Conservation (phyloP, 306 rosid species). For the Gleditsia sinensis region DNA sequence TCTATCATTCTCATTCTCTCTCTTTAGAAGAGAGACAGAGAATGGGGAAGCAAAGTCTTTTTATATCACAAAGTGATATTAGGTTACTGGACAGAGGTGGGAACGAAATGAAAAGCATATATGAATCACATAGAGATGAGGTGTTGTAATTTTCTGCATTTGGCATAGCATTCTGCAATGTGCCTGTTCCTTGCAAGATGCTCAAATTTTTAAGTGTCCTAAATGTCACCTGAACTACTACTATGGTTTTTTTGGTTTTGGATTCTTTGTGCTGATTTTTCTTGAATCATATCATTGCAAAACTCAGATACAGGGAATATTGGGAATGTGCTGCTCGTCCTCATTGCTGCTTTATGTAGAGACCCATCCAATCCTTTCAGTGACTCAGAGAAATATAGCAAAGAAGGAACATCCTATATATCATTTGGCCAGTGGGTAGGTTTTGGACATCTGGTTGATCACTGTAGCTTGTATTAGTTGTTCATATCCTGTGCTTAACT, state of each 20-base stretch:
- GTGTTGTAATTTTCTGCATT: neutral
- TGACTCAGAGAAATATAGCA: slow-evolving; percentile 69
- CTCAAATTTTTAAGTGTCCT: neutral
- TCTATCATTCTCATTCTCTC: no score
- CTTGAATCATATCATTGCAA: slow-evolving; percentile 9
- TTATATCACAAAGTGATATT: no score
- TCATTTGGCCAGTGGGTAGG: slow-evolving; percentile 99
- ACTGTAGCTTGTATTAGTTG: slow-evolving; percentile 12
- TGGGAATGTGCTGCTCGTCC: slow-evolving; percentile 97
- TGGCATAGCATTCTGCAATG: neutral
- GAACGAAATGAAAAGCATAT: no score
- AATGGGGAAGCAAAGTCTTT: no score
- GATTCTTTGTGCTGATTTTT: slow-evolving; percentile 20
- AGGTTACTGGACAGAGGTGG: no score
- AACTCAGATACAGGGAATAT: slow-evolving; percentile 75
- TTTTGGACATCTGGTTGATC: slow-evolving; percentile 32
- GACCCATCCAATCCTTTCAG: slow-evolving; percentile 85
- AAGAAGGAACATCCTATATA: slow-evolving; percentile 90
- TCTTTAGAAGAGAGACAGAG: no score
- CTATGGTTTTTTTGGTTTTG: slow-evolving; percentile 17
- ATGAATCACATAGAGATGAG: no score
- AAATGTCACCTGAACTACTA: neutral
- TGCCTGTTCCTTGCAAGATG: neutral
- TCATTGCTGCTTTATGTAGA: slow-evolving; percentile 88
- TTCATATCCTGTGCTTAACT: slow-evolving; percentile 21